Evolutionary conservation across 73 alveolate genomes (phyloP).

Genomic region (Paraurostyla sp.): DNA sequence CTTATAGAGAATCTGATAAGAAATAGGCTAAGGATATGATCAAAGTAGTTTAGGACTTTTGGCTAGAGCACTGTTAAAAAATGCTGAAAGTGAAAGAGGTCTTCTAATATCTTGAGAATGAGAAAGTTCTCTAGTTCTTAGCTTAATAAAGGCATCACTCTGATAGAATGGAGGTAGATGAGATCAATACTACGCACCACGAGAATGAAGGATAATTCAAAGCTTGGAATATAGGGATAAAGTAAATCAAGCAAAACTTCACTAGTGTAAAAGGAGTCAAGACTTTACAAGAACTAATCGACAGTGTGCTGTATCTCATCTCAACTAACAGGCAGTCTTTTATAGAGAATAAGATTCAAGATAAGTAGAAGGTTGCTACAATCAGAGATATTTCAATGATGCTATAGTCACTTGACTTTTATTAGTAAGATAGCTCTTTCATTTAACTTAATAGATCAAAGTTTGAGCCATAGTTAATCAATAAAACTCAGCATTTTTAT

Average conservation of each 20-base stretch:
- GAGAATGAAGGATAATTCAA: neutral
- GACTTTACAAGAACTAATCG: neutral
- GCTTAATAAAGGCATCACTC: neutral
- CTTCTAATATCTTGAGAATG: constrained; percentile 8
- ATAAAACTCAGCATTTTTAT: neutral
- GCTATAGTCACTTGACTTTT: neutral
- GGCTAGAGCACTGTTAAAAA: constrained; percentile 16
- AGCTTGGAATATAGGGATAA: constrained; percentile 17
- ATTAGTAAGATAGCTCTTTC: neutral
- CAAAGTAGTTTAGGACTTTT: neutral
- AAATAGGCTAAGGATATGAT: neutral
- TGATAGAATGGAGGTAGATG: constrained; percentile 1
- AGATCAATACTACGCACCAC: neutral
- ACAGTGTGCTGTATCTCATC: neutral
- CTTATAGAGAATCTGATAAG: neutral
- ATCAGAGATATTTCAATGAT: neutral
- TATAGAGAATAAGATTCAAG: neutral
- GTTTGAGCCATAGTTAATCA: constrained; percentile 12
- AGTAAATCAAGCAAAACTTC: neutral
- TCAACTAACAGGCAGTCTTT: neutral
- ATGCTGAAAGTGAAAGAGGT: neutral
- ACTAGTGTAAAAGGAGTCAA: neutral
- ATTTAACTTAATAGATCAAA: neutral
- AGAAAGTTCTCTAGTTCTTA: neutral
- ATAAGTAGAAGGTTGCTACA: neutral